These are phyloP conservation scores for Graphiopsis chlorocephala DNA, from an alignment of 2,329 filamentous ascomycete species.

Conservation along the genomic window DNA sequence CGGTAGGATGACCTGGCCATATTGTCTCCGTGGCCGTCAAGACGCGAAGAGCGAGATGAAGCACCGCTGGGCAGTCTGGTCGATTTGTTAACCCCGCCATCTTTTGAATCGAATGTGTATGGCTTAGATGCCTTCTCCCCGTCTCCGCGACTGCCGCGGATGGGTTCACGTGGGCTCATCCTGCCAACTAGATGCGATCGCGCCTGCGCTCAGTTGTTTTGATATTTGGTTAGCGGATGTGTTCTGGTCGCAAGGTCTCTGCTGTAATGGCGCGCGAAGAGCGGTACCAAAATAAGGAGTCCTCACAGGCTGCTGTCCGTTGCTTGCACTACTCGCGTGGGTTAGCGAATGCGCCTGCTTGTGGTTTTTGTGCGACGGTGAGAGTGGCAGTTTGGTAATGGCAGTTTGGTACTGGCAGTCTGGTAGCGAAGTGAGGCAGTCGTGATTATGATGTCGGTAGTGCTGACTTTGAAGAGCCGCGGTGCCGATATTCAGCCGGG, in stretches of 20 bases:
- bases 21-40: conserved; percentile 19
- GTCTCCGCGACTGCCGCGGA: conserved; percentile 59
- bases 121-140: conserved; percentile 83
- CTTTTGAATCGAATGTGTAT: conserved; percentile 66
- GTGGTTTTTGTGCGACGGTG: not conserved
- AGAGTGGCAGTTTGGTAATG: not conserved
- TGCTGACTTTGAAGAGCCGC: not conserved
- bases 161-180: conserved; percentile 60
- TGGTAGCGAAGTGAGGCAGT: not conserved
- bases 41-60: conserved; percentile 35
- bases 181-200: conserved; percentile 20
- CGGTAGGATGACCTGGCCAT: conserved; percentile 34
- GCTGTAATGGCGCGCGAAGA: conserved; percentile 20
- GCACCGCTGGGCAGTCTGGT: conserved; percentile 60
- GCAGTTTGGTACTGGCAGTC: no score
- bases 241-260: conserved; percentile 21
- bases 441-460: conserved; percentile 3
- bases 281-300: conserved; percentile 29
- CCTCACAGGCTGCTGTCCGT: conserved; percentile 28
- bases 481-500: not conserved
- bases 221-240: conserved; percentile 22
- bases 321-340: not conserved
- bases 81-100: conserved; percentile 86
- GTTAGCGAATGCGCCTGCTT: conserved; percentile 9
- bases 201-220: conserved; percentile 22